Base-by-base conservation (phyloP, 495 filamentous ascomycete genomes). In the Lepidopterella palustris region DNA sequence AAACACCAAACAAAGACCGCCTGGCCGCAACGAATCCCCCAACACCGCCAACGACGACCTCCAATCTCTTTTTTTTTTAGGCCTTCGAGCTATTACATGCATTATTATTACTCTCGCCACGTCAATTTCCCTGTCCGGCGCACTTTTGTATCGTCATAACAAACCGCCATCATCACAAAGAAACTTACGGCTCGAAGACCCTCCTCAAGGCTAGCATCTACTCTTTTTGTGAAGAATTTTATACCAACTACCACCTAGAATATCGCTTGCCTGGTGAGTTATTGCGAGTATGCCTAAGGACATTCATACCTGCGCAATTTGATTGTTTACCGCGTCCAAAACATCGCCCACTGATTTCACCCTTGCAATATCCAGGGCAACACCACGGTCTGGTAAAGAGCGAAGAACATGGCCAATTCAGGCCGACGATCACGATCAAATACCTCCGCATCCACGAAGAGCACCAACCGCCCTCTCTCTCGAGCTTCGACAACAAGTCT, bases 401-500 rank as follows among this genome's bases (percentile, higher is more conserved):
- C 49, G n/a, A 61, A 11, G 35, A 47, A 29, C 5, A 67, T 67
- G 64, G 50, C 62, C 18, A 45, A 59, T 48, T 11, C 35, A 45
- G 53, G 24, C 28, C 60, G 45, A 29, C 65, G 84, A 59, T 78
- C 80, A 50, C 80, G 84, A 18, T 86, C 84, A 2, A 82, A 79
- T 68, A 84, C 81, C 20, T 76, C 79, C 29, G 70, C 76, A 27
- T 86, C 84, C 1, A 69, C 59, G 26, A 77, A 77, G 51, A 80
- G 82, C 58, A 79, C 78, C 66, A 86, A 83, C 68, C 81, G 88
- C 45, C 81, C 87, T 54, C 77, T 83, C 29, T 96, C 90, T 27
- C 79, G 89, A 74, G 90, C 87, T 39, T 96, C 90, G 45, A 93
- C 90, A 4, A 84, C 88, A n/a, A 92, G 89, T 53, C 20, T 64